Evolutionary conservation across 108 stramenopile species (phyloP).

Genomic region (Cyclotella atomus): DNA sequence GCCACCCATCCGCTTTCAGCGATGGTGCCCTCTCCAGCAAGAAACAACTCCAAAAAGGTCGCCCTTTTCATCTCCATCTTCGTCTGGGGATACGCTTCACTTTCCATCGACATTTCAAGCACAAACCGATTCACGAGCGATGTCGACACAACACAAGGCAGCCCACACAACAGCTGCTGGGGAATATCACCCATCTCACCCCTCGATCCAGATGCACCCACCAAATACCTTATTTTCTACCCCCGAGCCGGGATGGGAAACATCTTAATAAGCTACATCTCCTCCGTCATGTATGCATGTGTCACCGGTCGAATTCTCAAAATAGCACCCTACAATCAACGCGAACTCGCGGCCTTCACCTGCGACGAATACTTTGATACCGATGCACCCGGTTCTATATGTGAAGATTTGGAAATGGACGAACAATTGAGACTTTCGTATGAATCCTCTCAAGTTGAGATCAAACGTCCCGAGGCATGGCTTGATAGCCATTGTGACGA

Average conservation of each 20-base stretch:
- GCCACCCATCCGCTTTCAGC: too few species aligned
- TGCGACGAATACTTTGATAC: conserved; percentile 21
- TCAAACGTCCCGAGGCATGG: conserved; percentile 10
- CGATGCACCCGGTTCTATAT: not conserved
- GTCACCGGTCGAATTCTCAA: conserved; percentile 14
- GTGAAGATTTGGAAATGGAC: conserved; percentile 15
- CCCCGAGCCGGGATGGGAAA: conserved; percentile 7
- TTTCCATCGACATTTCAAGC: too few species aligned
- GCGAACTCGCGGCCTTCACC: not conserved
- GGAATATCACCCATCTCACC: too few species aligned
- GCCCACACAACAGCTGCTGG: too few species aligned
- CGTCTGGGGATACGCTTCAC: too few species aligned
- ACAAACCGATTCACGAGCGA: too few species aligned
- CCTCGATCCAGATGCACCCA: too few species aligned
- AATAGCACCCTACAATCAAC: not conserved
- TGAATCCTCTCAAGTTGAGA: not conserved
- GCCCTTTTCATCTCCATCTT: too few species aligned
- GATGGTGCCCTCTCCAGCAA: too few species aligned
- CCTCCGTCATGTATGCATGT: conserved; percentile 24
- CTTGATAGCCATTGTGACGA: not conserved
- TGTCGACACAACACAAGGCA: too few species aligned
- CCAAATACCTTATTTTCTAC: conserved; percentile 1
- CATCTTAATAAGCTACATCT: conserved; percentile 10
- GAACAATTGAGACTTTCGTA: not conserved
- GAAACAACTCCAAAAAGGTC: too few species aligned